A percentile compares a stretch with the other conserved stretches of the same genome.
Evolutionary conservation across 345 rosid genomes (phyloP).

Genomic region (Eucalyptus sideroxylon): DNA sequence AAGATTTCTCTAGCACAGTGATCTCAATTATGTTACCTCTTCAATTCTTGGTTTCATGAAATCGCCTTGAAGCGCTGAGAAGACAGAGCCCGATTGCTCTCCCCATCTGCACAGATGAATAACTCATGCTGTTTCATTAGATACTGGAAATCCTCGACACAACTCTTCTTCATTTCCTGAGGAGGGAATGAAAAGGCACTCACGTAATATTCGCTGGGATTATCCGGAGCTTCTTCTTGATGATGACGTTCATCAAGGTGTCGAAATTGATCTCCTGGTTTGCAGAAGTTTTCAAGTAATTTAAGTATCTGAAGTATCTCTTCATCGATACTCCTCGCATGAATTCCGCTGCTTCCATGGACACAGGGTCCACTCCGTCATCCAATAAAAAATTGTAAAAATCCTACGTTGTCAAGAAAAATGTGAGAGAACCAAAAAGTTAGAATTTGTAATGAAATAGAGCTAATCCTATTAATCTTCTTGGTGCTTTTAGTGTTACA

Average conservation of each 20-base stretch:
- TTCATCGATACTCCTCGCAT: conserved; percentile 3
- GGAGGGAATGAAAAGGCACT: background rate
- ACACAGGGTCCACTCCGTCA: conserved; percentile 28
- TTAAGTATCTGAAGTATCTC: conserved; percentile 43
- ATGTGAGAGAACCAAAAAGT: background rate
- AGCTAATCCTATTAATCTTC: background rate
- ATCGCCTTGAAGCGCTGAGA: conserved; percentile 32
- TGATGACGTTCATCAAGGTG: conserved; percentile 55
- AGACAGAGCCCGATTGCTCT: conserved; percentile 45
- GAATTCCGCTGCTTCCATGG: conserved; percentile 13
- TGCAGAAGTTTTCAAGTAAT: conserved; percentile 28
- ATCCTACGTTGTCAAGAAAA: conserved; percentile 24
- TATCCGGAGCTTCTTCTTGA: conserved; percentile 63
- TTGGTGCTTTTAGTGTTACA: background rate
- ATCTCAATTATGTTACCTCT: conserved; percentile 23
- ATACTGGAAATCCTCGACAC: background rate
- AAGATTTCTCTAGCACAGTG: background rate
- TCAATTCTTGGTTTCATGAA: conserved; percentile 75
- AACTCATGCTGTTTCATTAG: background rate
- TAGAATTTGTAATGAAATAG: background rate
- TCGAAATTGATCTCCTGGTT: conserved; percentile 16
- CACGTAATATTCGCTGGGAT: conserved; percentile 60
- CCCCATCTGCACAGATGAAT: conserved; percentile 55
- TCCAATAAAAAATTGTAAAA: conserved; percentile 75
- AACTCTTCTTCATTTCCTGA: background rate